Evolutionary conservation across 225 moss, liverwort and hornwort genomes (phyloP).

Genomic region (Polytrichum formosum): DNA sequence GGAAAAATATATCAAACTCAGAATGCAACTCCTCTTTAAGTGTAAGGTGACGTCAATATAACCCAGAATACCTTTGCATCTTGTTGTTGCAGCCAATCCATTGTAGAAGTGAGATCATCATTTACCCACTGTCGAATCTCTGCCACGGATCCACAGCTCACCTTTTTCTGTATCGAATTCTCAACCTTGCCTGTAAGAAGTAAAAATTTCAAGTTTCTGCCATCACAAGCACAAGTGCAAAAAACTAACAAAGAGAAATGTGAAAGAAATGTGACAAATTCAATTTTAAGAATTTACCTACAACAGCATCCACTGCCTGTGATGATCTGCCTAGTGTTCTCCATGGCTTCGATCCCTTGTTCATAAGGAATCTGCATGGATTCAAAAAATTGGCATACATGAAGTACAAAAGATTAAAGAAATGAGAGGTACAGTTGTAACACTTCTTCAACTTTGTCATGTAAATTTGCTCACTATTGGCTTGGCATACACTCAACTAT

Average conservation of each 20-base stretch:
- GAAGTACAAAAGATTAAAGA: too few relatives aligned
- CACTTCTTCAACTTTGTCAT: neutral
- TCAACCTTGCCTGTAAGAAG: constrained; percentile 17
- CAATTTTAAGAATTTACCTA: constrained; percentile 15
- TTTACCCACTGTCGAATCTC: constrained; percentile 71
- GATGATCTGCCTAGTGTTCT: constrained; percentile 34
- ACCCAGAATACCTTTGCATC: constrained; percentile 42
- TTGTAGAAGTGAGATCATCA: constrained; percentile 57
- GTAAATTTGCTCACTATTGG: neutral
- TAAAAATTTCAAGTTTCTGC: neutral
- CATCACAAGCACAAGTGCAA: neutral
- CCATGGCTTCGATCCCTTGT: constrained; percentile 75
- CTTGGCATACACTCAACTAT: too few relatives aligned
- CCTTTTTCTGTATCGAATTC: constrained; percentile 1
- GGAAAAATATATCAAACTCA: too few relatives aligned
- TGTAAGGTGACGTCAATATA: too few relatives aligned
- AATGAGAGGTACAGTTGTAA: neutral
- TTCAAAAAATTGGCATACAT: too few relatives aligned
- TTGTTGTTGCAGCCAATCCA: constrained; percentile 68
- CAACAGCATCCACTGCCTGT: constrained; percentile 15
- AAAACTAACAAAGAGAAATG: neutral
- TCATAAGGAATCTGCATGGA: constrained; percentile 57
- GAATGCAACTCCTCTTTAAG: too few relatives aligned
- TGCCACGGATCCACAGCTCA: constrained; percentile 44
- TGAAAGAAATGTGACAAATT: neutral